These are phyloP conservation scores for Verruconis gallopava DNA, from an alignment of 2,329 filamentous ascomycete genomes.

Conservation along the genomic window DNA sequence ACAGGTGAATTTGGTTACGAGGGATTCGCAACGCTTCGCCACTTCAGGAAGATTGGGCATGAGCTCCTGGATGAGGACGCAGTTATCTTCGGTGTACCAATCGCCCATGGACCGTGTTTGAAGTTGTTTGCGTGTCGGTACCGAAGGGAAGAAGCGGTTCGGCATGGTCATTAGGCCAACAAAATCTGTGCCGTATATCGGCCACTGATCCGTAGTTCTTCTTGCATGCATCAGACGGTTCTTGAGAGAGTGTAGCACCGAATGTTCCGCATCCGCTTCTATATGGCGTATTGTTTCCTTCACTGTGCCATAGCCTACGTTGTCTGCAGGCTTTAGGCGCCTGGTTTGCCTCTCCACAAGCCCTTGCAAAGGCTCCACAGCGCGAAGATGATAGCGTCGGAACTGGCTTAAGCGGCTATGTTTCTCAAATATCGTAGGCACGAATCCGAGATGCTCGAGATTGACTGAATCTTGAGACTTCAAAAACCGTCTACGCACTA, in stretches of 20 bases:
- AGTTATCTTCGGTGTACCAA: slow-evolving; percentile 7
- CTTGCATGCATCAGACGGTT: slow-evolving; percentile 6
- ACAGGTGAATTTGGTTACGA: slow-evolving; percentile 79
- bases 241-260: slow-evolving; percentile 4
- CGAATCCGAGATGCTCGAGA: slow-evolving; percentile 59
- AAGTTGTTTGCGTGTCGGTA: slow-evolving; percentile 24
- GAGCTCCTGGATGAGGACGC: not conserved
- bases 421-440: slow-evolving; percentile 56
- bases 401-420: slow-evolving; percentile 39
- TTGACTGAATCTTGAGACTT: slow-evolving; percentile 45
- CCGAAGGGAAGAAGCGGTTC: slow-evolving; percentile 29
- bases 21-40: slow-evolving; percentile 57
- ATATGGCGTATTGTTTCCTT: not conserved
- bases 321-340: slow-evolving; percentile 29
- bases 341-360: slow-evolving; percentile 58
- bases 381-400: slow-evolving; percentile 37
- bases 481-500: slow-evolving; percentile 54
- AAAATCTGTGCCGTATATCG: slow-evolving; percentile 70
- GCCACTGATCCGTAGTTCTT: slow-evolving; percentile 45
- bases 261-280: slow-evolving; percentile 1
- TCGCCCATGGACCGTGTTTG: slow-evolving; percentile 33
- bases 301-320: slow-evolving; percentile 30
- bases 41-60: slow-evolving; percentile 8
- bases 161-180: slow-evolving; percentile 49
- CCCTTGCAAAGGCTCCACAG: slow-evolving; percentile 55